These are phyloP conservation scores for Rhynchosporium graminicola DNA, from an alignment of 2,329 filamentous ascomycete genomes.

Conservation along the genomic window DNA sequence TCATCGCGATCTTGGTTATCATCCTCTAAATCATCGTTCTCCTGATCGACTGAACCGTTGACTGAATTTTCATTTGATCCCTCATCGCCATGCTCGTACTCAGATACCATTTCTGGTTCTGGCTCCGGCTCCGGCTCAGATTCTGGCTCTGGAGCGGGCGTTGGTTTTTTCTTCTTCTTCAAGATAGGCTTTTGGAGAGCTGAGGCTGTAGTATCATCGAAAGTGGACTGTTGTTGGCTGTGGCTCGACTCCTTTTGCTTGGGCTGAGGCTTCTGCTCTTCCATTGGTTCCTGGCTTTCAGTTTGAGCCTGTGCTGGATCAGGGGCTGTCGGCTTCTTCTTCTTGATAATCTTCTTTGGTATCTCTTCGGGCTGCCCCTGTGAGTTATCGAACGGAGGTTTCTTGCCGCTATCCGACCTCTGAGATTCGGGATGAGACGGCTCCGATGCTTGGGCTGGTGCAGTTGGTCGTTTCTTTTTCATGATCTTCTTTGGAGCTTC, in stretches of 20 bases:
- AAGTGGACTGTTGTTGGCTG: slow-evolving; percentile 2
- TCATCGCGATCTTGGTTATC: slow-evolving; percentile 20
- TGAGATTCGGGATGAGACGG: slow-evolving; percentile 7
- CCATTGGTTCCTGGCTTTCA: not conserved
- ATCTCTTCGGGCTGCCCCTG: too few species aligned
- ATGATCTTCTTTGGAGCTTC: slow-evolving; percentile 21
- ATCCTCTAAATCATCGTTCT: slow-evolving; percentile 16
- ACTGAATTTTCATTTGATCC: slow-evolving; percentile 19
- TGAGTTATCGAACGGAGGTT: too few species aligned
- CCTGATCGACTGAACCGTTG: not conserved
- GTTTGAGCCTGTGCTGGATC: not conserved
- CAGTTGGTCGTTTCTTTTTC: slow-evolving; percentile 19
- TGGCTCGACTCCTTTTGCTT: slow-evolving; percentile 2
- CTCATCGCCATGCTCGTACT: slow-evolving; percentile 17
- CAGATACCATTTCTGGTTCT: slow-evolving; percentile 28
- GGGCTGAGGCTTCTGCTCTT: not conserved
- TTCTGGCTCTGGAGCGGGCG: slow-evolving; percentile 25
- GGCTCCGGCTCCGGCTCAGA: slow-evolving; percentile 21
- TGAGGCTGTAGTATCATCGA: slow-evolving; percentile 9
- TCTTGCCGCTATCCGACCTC: too few species aligned
- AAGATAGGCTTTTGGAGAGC: slow-evolving; percentile 23
- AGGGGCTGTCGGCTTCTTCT: too few species aligned
- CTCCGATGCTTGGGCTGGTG: not conserved
- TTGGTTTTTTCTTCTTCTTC: slow-evolving; percentile 28
- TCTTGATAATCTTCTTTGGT: too few species aligned